Conservation (phyloP, 2,329 filamentous ascomycete genomes). For the Rhexocercosporidium sp. region DNA sequence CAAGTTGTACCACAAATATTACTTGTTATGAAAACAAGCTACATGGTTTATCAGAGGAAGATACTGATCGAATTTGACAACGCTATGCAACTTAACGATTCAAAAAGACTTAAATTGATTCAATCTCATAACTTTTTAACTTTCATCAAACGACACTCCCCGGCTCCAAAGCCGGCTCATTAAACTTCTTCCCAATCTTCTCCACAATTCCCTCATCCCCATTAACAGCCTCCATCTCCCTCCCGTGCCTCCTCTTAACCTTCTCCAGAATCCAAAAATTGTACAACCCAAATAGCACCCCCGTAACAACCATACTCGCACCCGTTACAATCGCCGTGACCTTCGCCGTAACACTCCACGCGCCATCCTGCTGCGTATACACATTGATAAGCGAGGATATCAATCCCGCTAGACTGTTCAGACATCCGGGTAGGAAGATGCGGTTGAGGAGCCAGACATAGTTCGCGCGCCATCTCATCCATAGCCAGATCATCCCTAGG, state of each 20-base stretch:
- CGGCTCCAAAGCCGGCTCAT: constrained; percentile 31
- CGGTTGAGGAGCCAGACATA: constrained; percentile 39
- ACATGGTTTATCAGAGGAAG: too few relatives aligned
- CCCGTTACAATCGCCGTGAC: constrained; percentile 37
- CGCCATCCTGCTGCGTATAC: constrained; percentile 33
- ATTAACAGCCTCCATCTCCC: constrained; percentile 29
- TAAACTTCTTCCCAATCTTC: constrained; percentile 31
- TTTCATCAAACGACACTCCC: constrained; percentile 33
- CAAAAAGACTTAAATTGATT: too few relatives aligned
- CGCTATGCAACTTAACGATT: too few relatives aligned
- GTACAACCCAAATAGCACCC: constrained; percentile 36
- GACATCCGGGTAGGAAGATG: constrained; percentile 38
- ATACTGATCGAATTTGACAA: too few relatives aligned
- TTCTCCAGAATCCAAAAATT: constrained; percentile 35
- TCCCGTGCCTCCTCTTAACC: constrained; percentile 36
- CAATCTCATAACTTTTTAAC: not conserved
- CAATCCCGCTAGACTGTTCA: constrained; percentile 37
- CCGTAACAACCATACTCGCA: constrained; percentile 28
- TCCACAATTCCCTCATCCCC: constrained; percentile 29
- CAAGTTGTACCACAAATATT: too few relatives aligned
- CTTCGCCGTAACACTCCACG: constrained; percentile 36
- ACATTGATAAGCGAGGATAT: constrained; percentile 38
- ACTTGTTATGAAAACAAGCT: too few relatives aligned
- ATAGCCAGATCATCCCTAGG: constrained; percentile 36
- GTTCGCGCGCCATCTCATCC: constrained; percentile 30